Evolutionary conservation across 139 green algal genomes (phyloP), one percentile per base, ranked within the genome.

Genomic region (Deuterostichococcus epilithicus): DNA sequence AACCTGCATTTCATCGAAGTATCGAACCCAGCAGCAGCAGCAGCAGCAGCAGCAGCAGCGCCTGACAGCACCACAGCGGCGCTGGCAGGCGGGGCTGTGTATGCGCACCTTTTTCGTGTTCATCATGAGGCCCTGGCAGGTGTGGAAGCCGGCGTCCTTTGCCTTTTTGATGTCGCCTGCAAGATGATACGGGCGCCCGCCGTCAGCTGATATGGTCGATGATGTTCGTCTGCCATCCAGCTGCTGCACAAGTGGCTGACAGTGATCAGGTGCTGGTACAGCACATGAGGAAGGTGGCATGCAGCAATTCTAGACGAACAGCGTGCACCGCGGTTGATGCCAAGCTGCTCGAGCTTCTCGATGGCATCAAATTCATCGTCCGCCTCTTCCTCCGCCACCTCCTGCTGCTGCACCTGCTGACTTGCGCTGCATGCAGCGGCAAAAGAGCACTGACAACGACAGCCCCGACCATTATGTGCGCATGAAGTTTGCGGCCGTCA

Each of bases 101-200:
- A n/a, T n/a, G n/a, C n/a, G n/a, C 75, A 92, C 93, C 88, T 96
- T 94, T 72, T 88, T 89, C 5, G 90, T 90, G 38, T 88, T 66
- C 92, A 97, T 97, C 22, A 96, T 75, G 23, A 97, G 68, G 23
- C 77, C 80, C 80, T 96, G 82, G 59, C 84, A 85, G 10, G 93
- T 97, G 79, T 91, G 76, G 76, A 90, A 92, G 26, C 92, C 92
- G 5, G 82, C 90, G 66, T 97, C 93, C 82, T 93, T 95, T 59
- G 88, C 87, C 81, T 98, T 98, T 81, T 97, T 97, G 42, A 97
- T 88, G 83, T 96, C 91, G 4, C 82, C 88, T 90, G 85, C 45
- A 52, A n/a, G 1, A 59, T 72, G 32, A 15, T 60, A 18, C 68
- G 68, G 33, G 8, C 58, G 34, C 22, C 23, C n/a, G 45, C 15